Percentiles rank a stretch among this genome's conserved stretches.
Conservation (phyloP, 1,139 yeast species). For the Lodderomyces jiufengensis region DNA sequence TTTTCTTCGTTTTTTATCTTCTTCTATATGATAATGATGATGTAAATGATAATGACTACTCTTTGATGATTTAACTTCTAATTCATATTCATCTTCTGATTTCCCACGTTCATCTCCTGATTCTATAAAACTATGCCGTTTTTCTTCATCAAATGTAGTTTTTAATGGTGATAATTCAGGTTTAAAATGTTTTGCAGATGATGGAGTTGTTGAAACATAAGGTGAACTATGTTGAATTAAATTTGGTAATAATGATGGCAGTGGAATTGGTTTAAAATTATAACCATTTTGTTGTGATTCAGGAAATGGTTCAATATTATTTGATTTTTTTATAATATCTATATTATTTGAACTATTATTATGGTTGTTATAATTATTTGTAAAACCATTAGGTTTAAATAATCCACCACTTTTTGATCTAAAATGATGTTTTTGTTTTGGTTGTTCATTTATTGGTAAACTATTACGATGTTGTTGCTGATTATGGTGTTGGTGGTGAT, state of each 20-base stretch:
- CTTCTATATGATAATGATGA: conserved; percentile 2
- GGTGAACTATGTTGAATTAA: conserved; percentile 25
- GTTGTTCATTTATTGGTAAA: not conserved
- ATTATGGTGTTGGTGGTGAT: conserved; percentile 2
- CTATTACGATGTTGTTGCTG: not conserved
- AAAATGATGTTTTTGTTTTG: conserved; percentile 5
- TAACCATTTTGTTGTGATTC: conserved; percentile 8
- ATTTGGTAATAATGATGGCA: conserved; percentile 21
- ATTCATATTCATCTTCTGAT: conserved; percentile 16
- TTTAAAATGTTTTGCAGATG: conserved; percentile 26
- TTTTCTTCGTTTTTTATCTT: conserved; percentile 1
- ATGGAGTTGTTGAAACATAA: conserved; percentile 25
- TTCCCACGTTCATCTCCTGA: conserved; percentile 13
- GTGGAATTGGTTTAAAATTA: conserved; percentile 12
- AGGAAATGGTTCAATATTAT: conserved; percentile 2
- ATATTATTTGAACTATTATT: not conserved
- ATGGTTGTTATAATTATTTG: not conserved
- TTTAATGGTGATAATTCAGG: conserved; percentile 37
- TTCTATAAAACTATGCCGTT: conserved; percentile 2
- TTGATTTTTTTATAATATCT: not conserved
- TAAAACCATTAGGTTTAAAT: not conserved
- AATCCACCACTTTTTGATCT: conserved; percentile 4
- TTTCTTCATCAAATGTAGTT: conserved; percentile 27
- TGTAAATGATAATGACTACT: conserved; percentile 3
- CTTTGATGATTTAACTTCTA: conserved; percentile 6